A percentile compares a stretch with the other conserved stretches of the same genome.
These are phyloP conservation scores for Herpotrichia juniperi DNA, from an alignment of 2,329 filamentous ascomycete genomes.

Conservation along the genomic window DNA sequence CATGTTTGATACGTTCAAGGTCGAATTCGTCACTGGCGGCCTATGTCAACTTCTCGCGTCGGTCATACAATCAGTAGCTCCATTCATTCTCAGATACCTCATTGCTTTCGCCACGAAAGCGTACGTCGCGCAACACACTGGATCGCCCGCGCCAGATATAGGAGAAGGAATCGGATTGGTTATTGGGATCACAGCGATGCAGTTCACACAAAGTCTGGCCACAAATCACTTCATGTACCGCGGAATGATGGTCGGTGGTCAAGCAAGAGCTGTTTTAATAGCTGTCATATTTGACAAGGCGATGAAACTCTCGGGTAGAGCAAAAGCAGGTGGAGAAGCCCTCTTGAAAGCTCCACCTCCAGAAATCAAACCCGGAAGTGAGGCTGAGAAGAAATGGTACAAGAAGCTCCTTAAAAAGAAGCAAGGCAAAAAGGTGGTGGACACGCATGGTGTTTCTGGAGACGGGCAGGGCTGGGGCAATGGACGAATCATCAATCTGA, in stretches of 20 bases:
- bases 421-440: constrained; percentile 47
- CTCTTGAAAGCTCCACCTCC: constrained; percentile 46
- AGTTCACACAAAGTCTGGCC: constrained; percentile 78
- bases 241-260: constrained; percentile 89
- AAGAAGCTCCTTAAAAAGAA: constrained; percentile 53
- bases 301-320: constrained; percentile 85
- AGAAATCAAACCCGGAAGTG: constrained; percentile 54
- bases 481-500: constrained; percentile 87
- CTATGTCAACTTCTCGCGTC: constrained; percentile 74
- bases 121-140: constrained; percentile 66
- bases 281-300: constrained; percentile 90
- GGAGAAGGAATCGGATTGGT: constrained; percentile 81
- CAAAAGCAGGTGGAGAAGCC: constrained; percentile 77
- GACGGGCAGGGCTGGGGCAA: constrained; percentile 90
- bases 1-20: constrained; percentile 82
- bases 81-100: constrained; percentile 83
- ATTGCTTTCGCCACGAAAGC: constrained; percentile 85
- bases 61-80: constrained; percentile 77
- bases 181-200: constrained; percentile 84
- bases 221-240: constrained; percentile 92
- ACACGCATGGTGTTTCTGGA: constrained; percentile 57
- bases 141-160: constrained; percentile 68
- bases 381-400: constrained; percentile 59
- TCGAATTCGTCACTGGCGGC: constrained; percentile 87
- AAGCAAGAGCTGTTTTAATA: constrained; percentile 81